Evolutionary conservation across 73 alveolate genomes (phyloP).

Genomic region (Symbiodinium natans): DNA sequence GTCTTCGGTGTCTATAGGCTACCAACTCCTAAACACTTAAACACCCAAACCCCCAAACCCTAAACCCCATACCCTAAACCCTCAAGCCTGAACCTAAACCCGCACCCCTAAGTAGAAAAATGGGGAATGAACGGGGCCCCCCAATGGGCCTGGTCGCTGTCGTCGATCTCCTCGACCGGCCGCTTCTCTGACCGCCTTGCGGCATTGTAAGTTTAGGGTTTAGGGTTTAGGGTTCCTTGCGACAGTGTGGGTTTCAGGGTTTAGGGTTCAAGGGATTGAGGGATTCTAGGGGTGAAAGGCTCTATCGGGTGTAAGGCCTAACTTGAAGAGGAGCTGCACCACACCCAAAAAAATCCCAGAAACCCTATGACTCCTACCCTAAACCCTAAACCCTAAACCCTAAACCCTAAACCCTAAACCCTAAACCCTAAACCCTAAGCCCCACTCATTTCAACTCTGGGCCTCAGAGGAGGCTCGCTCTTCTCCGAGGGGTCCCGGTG

Average conservation of each 20-base stretch:
- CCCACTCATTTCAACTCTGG: too few species aligned
- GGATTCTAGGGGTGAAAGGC: background rate
- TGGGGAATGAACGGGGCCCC: too few species aligned
- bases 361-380: background rate
- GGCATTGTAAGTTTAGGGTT: background rate
- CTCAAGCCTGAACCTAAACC: background rate
- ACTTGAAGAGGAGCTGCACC: too few species aligned
- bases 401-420: background rate
- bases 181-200: conserved; percentile 1
- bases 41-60: too few species aligned
- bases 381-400: background rate
- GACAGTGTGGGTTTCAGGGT: background rate
- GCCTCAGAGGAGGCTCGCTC: background rate
- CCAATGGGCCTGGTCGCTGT: background rate
- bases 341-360: too few species aligned
- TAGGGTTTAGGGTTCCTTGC: background rate
- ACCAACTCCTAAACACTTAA: too few species aligned
- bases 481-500: background rate
- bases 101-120: too few species aligned
- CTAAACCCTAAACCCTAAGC: background rate
- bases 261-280: background rate
- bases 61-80: background rate
- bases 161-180: background rate
- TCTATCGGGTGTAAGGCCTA: background rate
- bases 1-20: too few species aligned